phyloP scores from a whole-genome alignment of 805 yeast genomes.

The Zygotorulaspora danielsina region DNA sequence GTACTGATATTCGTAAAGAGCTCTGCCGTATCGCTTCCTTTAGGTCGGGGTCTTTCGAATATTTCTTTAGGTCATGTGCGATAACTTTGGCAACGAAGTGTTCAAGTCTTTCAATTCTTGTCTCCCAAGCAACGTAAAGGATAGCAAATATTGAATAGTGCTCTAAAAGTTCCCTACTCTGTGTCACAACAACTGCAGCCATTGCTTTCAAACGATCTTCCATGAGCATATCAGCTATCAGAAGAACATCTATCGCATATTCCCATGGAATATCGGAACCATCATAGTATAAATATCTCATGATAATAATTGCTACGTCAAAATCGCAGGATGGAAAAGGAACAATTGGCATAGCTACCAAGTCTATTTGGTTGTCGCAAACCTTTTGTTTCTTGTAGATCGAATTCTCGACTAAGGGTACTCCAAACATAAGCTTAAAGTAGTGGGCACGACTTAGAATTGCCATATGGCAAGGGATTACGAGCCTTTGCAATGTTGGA shows the following conservation, averaged over 20 bases:
- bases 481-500: constrained; percentile 28
- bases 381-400: constrained; percentile 3
- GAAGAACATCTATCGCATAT: constrained; percentile 51
- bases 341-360: constrained; percentile 26
- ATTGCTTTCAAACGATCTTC: constrained; percentile 61
- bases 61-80: constrained; percentile 46
- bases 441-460: constrained; percentile 59
- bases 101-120: constrained; percentile 61
- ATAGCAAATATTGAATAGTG: constrained; percentile 49
- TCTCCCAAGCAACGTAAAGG: constrained; percentile 62
- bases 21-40: constrained; percentile 40
- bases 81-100: constrained; percentile 55
- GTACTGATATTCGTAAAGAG: constrained; percentile 51
- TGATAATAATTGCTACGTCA: constrained; percentile 46
- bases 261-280: constrained; percentile 47
- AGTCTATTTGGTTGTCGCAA: constrained; percentile 2
- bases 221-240: constrained; percentile 52
- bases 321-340: constrained; percentile 23
- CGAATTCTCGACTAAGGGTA: constrained; percentile 41
- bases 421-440: constrained; percentile 58
- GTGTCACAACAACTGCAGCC: constrained; percentile 47
- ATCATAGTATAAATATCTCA: constrained; percentile 59
- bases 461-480: constrained; percentile 63
- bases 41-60: constrained; percentile 38
- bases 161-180: constrained; percentile 28